Evolutionary conservation across 441 rosid genomes (phyloP).

Genomic region (Pelargonium myrrhifolium): DNA sequence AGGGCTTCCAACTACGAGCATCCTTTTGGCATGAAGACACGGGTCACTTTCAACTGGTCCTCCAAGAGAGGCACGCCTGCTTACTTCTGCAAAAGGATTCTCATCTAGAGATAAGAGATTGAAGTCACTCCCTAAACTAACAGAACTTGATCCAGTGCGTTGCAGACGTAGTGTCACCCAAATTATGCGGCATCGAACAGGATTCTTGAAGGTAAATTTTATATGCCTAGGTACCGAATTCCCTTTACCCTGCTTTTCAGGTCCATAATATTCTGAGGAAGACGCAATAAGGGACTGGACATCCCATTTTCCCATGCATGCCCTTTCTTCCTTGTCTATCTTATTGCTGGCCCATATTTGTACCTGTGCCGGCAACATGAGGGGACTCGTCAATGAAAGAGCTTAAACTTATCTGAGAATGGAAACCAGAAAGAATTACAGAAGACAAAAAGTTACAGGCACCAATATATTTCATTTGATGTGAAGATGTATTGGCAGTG

Average conservation of each 20-base stretch:
- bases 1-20: conserved; percentile 60
- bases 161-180: conserved; percentile 76
- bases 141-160: conserved; percentile 78
- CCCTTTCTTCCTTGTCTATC: conserved; percentile 72
- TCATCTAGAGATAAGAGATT: conserved; percentile 74
- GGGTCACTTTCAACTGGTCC: conserved; percentile 63
- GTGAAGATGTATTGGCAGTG: not conserved
- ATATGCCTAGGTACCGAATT: conserved; percentile 74
- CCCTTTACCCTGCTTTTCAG: conserved; percentile 45
- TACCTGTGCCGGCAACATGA: conserved; percentile 42
- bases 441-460: conserved; percentile 7
- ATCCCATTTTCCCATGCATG: conserved; percentile 91
- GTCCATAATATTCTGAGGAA: conserved; percentile 68
- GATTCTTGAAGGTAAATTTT: conserved; percentile 61
- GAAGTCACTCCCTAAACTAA: conserved; percentile 62
- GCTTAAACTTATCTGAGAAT: not conserved
- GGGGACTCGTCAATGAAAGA: conserved; percentile 18
- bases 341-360: conserved; percentile 98
- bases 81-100: conserved; percentile 76
- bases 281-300: conserved; percentile 57
- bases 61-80: conserved; percentile 77
- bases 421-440: not conserved
- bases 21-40: conserved; percentile 83
- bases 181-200: conserved; percentile 77
- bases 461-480: not conserved